Base-by-base conservation (phyloP, 192 early-diverging fungal genomes). In the Coemansia javaensis region DNA sequence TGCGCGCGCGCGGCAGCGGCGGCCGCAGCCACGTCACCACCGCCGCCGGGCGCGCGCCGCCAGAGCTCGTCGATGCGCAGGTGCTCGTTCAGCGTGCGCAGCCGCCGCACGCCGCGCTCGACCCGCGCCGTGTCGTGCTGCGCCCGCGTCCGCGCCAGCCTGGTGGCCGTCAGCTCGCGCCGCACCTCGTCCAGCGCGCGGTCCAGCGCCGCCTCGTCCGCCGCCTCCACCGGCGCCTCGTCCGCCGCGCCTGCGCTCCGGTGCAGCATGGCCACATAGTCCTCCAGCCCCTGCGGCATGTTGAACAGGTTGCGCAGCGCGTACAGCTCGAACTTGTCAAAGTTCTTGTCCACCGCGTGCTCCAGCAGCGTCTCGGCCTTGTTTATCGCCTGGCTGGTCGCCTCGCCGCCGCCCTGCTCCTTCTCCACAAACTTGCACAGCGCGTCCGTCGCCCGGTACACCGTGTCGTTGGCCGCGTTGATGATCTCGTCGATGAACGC, bases 241-340 rank as follows among this genome's bases (percentile, higher is more conserved):
- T 34, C 30, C 4, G 44, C 32, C 7, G 47, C 38, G n/a, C 59
- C 59, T 11, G 35, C 46, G 4, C 25, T 38, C 27, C 54, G 59
- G 22, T 75, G 71, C 22, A 65, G 59, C 59, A 75, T 32, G 15
- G 63, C 59, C 24, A 75, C 14, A 35, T 68, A 59, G 44, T 63
- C 51, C 36, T 67, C 64, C 13, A 68, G 47, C 0, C 65, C 76
- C 13, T 69, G 53, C 2, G 84, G 86, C 20, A 91, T 58, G 27
- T 70, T 74, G 35, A 93, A 89, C 45, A 91, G 72, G 33, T 88
- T 89, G 34, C 82, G 78, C 46, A 87, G 69, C 0, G 75, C 77
- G 49, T 86, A 90, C 8, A 90, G 62, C 54, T 93, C 89, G 56
- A 88, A 89, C 23, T 80, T 77, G 61, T 91, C 91, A 79, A 91